Evolutionary conservation across 345 rosid genomes (phyloP).

Genomic region (Theobroma cacao): DNA sequence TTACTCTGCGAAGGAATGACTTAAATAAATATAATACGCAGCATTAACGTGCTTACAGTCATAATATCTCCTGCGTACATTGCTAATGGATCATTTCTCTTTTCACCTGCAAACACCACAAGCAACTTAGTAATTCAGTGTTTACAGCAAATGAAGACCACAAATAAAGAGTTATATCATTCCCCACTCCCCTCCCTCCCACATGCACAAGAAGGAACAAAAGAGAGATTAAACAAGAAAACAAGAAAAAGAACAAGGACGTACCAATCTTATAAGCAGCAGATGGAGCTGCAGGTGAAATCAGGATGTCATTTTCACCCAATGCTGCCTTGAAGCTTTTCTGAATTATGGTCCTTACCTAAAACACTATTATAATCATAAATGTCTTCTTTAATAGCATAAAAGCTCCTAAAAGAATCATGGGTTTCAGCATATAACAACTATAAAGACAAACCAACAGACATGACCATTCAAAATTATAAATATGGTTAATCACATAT

Average conservation of each 20-base stretch:
- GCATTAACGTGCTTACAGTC: slow-evolving; percentile 56
- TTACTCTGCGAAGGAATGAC: background rate
- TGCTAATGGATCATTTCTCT: slow-evolving; percentile 87
- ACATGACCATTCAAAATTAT: background rate
- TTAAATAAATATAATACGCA: background rate
- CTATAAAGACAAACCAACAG: background rate
- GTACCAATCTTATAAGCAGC: slow-evolving; percentile 88
- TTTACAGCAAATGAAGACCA: background rate
- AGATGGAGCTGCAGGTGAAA: slow-evolving; percentile 92
- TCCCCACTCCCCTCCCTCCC: background rate
- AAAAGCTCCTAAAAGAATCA: background rate
- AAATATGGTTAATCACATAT: background rate
- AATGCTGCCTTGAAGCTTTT: slow-evolving; percentile 69
- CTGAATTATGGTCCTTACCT: slow-evolving; percentile 80
- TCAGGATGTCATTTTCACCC: slow-evolving; percentile 72
- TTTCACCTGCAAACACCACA: slow-evolving; percentile 54
- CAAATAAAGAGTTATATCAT: background rate
- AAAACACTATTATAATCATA: slow-evolving; percentile 27
- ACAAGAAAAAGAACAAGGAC: background rate
- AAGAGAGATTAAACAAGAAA: background rate
- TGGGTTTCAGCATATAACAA: background rate
- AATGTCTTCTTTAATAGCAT: slow-evolving; percentile 23
- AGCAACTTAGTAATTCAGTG: background rate
- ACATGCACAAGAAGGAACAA: background rate
- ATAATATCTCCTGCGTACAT: slow-evolving; percentile 95